Percentiles rank a stretch among this genome's conserved stretches.
phyloP scores from a whole-genome alignment of 345 rosid species.

The Sisymbrium altissimum region DNA sequence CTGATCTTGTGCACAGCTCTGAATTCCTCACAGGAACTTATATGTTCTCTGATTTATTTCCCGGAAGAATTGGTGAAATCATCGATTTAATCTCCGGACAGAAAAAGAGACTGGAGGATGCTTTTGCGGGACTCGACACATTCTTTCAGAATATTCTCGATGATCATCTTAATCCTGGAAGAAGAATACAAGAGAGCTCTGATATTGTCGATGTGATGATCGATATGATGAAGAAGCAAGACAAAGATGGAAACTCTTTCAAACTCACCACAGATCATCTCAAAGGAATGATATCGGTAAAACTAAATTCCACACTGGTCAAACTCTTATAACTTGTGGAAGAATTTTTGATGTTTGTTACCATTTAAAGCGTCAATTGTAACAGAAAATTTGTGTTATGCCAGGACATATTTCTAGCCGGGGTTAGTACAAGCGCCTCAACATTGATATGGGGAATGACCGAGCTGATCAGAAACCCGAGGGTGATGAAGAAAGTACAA shows the following conservation, averaged over 20 bases:
- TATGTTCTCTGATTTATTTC: slow-evolving; percentile 18
- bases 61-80: slow-evolving; percentile 6
- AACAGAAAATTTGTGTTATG: too few relatives aligned
- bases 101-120: neutral
- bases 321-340: too few relatives aligned
- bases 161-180: slow-evolving; percentile 19
- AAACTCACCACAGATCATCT: slow-evolving; percentile 38
- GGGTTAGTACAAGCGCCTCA: too few relatives aligned
- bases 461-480: too few relatives aligned
- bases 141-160: slow-evolving; percentile 21
- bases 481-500: too few relatives aligned
- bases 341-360: too few relatives aligned
- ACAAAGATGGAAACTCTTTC: neutral
- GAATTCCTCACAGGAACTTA: neutral
- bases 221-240: slow-evolving; percentile 28
- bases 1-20: neutral
- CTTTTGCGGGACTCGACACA: neutral
- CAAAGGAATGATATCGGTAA: slow-evolving; percentile 47
- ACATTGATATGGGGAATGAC: too few relatives aligned
- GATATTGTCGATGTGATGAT: slow-evolving; percentile 51
- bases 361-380: too few relatives aligned
- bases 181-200: neutral
- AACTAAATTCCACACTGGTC: neutral
- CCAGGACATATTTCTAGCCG: too few relatives aligned
- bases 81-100: slow-evolving; percentile 12